Evolutionary conservation across 176 grass and related monocot genomes (phyloP), one percentile per base, ranked within the genome.

Genomic region (Bothriochloa decipiens): DNA sequence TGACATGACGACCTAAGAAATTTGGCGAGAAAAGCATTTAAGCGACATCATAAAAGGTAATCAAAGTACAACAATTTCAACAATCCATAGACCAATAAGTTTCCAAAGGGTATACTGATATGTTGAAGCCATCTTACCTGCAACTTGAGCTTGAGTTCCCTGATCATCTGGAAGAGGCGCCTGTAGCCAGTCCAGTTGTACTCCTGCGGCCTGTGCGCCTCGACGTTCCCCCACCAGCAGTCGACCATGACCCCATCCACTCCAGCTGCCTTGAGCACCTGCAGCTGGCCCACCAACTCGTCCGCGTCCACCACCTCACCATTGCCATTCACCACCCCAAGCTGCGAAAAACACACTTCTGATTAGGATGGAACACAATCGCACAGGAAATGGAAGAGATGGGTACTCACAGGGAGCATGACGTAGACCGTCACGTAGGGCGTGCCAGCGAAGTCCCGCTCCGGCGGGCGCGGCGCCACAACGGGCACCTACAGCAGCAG

Each of bases 181-280:
- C 85, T 85, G 83, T 98, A 98, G 1, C 92, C 92, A 1, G 85
- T 84, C 96, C 96, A 95, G 74, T 95, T 90, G 63, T 98, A 98
- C 79, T 93, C 68, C 74, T 84, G 89, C 8, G 91, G 92, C 9
- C 16, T 42, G 82, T 85, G 64, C 2, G 91, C 67, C 80, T 98
- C 96, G 20, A 98, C 92, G 37, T 89, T 92, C 20, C 95, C 95
- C 96, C 96, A 98, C 91, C 91, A 98, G 85, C 92, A 95, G 63
- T 98, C 92, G 7, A 98, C 89, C 92, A 93, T 98, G 33, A 98
- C 95, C 5, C 95, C 92, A 23, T 98, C 92, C 2, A 98, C 92
- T 8, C 86, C 86, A 3, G 88, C 52, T 5, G 92, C 88, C 82
- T 91, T 95, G 80, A 98, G 90, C 45, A 84, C 82, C 68, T 79